A percentile compares a stretch with the other conserved stretches of the same genome.
Evolutionary conservation across 208 protist species (phyloP).

Genomic region (Leptomonas seymouri): DNA sequence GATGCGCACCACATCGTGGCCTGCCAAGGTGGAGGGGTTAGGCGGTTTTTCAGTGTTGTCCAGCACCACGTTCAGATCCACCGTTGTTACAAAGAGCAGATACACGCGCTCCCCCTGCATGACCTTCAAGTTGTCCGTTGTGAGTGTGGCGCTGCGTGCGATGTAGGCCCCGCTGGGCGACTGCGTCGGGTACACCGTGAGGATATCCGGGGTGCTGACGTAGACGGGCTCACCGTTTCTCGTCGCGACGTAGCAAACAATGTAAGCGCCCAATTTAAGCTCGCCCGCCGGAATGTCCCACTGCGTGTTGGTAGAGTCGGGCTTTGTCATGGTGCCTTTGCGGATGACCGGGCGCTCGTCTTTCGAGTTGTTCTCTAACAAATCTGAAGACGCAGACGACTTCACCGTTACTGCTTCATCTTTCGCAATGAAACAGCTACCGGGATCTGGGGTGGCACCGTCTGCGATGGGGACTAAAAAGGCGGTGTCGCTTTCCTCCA

Average conservation of each 20-base stretch:
- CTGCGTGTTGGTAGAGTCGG: conserved; percentile 47
- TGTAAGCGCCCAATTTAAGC: conserved; percentile 52
- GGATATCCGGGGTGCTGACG: conserved; percentile 47
- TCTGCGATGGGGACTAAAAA: conserved; percentile 49
- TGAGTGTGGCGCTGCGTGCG: conserved; percentile 23
- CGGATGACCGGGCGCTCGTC: conserved; percentile 2
- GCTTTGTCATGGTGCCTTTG: conserved; percentile 26
- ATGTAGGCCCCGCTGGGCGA: conserved; percentile 78
- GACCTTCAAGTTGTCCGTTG: conserved; percentile 35
- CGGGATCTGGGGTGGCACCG: conserved; percentile 8
- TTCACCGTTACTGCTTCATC: neutral
- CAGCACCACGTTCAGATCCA: conserved; percentile 57
- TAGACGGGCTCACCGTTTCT: conserved; percentile 63
- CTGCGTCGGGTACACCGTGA: conserved; percentile 67
- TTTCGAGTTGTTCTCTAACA: neutral
- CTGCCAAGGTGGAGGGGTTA: conserved; percentile 8
- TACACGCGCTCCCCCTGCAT: conserved; percentile 78
- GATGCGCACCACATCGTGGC: conserved; percentile 62
- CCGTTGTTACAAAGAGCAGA: conserved; percentile 79
- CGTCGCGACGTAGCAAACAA: conserved; percentile 76
- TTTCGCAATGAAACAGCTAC: neutral
- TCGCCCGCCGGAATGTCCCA: conserved; percentile 63
- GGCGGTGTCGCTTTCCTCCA: conserved; percentile 58
- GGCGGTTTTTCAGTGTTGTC: conserved; percentile 37
- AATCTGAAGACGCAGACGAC: neutral